Evolutionary conservation across 73 alveolate genomes (phyloP).

Genomic region (Tetrahymena thermophila): DNA sequence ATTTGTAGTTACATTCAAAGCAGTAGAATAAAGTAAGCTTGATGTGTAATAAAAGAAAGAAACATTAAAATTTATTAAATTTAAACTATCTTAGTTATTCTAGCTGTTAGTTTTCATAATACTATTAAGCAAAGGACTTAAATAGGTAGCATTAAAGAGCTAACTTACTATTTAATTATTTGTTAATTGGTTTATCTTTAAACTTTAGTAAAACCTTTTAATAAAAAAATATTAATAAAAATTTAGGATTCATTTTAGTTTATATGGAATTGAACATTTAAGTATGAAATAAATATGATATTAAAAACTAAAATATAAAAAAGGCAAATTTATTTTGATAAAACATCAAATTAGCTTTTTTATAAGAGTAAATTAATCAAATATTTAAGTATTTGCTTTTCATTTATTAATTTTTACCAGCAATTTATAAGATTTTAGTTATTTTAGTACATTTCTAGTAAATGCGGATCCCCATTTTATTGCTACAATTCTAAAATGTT

Average conservation of each 20-base stretch:
- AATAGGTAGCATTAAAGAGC: background rate
- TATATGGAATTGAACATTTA: too few relatives aligned
- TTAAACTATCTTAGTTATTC: too few relatives aligned
- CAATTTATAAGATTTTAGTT: background rate
- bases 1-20: background rate
- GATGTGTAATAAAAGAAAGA: background rate
- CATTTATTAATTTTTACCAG: background rate
- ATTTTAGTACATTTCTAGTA: background rate
- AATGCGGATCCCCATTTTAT: background rate
- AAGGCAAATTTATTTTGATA: too few relatives aligned
- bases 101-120: background rate
- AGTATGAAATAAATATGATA: too few relatives aligned
- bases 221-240: too few relatives aligned
- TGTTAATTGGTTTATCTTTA: background rate
- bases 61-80: too few relatives aligned
- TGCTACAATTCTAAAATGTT: background rate
- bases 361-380: too few relatives aligned
- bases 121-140: background rate
- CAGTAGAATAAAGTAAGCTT: background rate
- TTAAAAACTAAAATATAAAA: too few relatives aligned
- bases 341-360: too few relatives aligned
- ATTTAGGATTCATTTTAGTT: too few relatives aligned
- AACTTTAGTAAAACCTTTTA: background rate
- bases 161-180: too few relatives aligned
- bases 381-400: too few relatives aligned